These are phyloP conservation scores for Daldinia eschscholtzii DNA, from an alignment of 2,329 filamentous ascomycete genomes.

Conservation along the genomic window DNA sequence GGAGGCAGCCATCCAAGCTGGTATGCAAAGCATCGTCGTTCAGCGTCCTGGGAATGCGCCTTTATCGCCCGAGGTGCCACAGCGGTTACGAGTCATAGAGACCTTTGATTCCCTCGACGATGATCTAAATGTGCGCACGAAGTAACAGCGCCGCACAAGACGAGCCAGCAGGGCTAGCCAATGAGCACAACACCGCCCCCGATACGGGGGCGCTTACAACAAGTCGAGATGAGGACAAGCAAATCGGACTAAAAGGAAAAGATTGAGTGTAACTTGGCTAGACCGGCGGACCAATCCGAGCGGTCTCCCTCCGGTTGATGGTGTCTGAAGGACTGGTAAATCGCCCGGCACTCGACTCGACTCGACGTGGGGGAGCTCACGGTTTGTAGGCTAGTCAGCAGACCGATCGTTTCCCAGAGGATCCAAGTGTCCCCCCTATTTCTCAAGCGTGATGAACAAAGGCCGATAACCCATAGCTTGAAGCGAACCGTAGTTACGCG, in stretches of 20 bases:
- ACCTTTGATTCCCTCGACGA: constrained; percentile 49
- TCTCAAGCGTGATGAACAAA: constrained; percentile 7
- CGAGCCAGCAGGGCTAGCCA: neutral
- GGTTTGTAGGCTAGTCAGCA: constrained; percentile 28
- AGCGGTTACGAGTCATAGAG: constrained; percentile 51
- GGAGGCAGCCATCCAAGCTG: constrained; percentile 70
- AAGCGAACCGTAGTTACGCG: constrained; percentile 16
- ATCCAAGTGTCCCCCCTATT: constrained; percentile 18
- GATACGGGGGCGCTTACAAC: constrained; percentile 19
- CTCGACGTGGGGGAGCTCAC: constrained; percentile 29
- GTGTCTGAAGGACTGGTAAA: constrained; percentile 32
- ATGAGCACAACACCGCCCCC: constrained; percentile 16
- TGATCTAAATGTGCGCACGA: constrained; percentile 34
- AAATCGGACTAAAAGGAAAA: constrained; percentile 23
- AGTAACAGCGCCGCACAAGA: constrained; percentile 32
- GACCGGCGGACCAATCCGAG: constrained; percentile 34
- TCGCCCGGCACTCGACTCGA: constrained; percentile 34
- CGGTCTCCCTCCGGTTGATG: constrained; percentile 21
- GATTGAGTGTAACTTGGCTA: constrained; percentile 27
- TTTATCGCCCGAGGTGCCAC: constrained; percentile 63
- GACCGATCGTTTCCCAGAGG: constrained; percentile 24
- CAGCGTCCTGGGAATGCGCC: constrained; percentile 77
- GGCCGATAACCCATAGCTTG: constrained; percentile 12
- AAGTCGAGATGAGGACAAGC: constrained; percentile 10
- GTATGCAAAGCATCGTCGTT: constrained; percentile 73